Evolutionary conservation across 805 yeast genomes (phyloP), one percentile per base, ranked within the genome.

Genomic region (Lachancea meyersii): DNA sequence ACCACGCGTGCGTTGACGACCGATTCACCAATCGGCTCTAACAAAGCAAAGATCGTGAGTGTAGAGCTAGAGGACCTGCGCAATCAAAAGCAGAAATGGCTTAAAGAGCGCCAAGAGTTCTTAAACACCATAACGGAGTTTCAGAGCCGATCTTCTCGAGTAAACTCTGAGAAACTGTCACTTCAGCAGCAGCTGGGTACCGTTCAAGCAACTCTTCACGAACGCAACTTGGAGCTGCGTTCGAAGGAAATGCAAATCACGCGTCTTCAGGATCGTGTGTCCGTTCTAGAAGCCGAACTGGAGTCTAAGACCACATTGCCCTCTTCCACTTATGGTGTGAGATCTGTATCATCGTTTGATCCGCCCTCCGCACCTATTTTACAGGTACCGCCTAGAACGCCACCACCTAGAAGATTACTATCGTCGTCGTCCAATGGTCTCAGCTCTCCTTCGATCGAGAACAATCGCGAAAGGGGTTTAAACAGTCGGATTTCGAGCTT

Each of bases 141-240:
- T 46, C 53, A 57, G 30, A 40, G 55, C 73, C 40, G 33, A 13
- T 30, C 38, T n/a, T 31, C 45, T 24, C 78, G 77, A 45, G 59
- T 82, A 44, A 82, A 79, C 53, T 73, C 70, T 45, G 76, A 70
- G 40, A 53, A 67, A 38, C 67, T 65, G 48, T 37, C 64, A 19
- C 44, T 63, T 18, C 69, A 62, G 44, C 63, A 62, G 40, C 68
- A 62, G 49, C 48, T 49, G 30, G 46, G 46, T 36, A 40, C 27
- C 11, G 38, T 44, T 14, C 56, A 54, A 42, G 40, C 56, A 16
- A 47, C 38, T 17, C 40, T 50, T 23, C 52, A 49, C 20, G 55
- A 52, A 32, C 49, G 54, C 35, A 52, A 51, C 36, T 27, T 51
- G 18, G 52, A 48, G 37, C 31, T 55, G 30, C 48, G 58, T 26